Evolutionary conservation across 352 stramenopile species (phyloP).

Genomic region (Detonula confervacea): DNA sequence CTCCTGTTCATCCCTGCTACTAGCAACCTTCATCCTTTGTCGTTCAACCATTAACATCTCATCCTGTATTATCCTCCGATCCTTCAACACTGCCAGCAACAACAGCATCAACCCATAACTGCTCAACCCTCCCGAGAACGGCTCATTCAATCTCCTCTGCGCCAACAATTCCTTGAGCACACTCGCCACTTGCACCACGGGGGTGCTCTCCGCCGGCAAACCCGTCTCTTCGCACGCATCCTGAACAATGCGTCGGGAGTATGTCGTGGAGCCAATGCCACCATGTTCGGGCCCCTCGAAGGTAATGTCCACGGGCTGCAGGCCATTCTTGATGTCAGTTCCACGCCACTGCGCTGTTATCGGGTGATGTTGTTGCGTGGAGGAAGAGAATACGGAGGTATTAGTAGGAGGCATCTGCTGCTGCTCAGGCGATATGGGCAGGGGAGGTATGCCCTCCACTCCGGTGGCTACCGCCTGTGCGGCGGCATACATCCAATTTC

Average conservation of each 20-base stretch:
- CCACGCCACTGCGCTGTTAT: conserved; percentile 68
- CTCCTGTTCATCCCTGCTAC: conserved; percentile 1
- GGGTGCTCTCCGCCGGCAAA: conserved; percentile 69
- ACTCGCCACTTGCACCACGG: conserved; percentile 79
- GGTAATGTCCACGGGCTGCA: conserved; percentile 87
- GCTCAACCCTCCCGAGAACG: conserved; percentile 87
- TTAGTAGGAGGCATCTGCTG: no score
- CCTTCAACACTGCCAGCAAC: conserved; percentile 75
- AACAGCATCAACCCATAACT: conserved; percentile 85
- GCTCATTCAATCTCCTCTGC: conserved; percentile 86
- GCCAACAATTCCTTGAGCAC: conserved; percentile 87
- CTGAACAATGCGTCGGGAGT: conserved; percentile 78
- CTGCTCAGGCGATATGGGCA: conserved; percentile 17
- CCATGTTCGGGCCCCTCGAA: conserved; percentile 88
- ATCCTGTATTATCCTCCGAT: conserved; percentile 78
- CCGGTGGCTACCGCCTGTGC: conserved; percentile 25
- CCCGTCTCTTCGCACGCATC: conserved; percentile 75
- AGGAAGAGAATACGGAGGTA: conserved; percentile 9
- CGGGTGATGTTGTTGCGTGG: conserved; percentile 42
- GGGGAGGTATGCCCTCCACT: background rate
- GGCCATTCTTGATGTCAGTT: conserved; percentile 81
- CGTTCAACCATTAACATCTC: conserved; percentile 78
- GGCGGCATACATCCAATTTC: conserved; percentile 47
- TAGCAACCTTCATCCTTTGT: conserved; percentile 57
- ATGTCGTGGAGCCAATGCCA: conserved; percentile 80